These are phyloP conservation scores for Nicotiana attenuata DNA, from an alignment of 257 asterid species.

Conservation along the genomic window DNA sequence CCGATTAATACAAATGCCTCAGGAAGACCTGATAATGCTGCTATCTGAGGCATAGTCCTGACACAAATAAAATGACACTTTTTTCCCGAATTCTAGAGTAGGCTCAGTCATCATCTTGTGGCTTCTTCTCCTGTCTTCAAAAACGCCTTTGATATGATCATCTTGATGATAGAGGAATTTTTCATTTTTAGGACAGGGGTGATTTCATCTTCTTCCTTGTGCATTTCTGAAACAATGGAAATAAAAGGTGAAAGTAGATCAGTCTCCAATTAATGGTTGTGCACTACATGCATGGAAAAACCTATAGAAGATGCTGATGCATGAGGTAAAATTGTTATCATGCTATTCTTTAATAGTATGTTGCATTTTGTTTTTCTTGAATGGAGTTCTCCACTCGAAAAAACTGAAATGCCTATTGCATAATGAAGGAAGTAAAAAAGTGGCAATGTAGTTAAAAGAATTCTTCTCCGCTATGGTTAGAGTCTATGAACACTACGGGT, in stretches of 20 bases:
- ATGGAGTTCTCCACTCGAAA: no score
- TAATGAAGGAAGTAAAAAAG: no score
- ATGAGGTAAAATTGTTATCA: no score
- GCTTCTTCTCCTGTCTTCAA: conserved; percentile 22
- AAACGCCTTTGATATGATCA: conserved; percentile 16
- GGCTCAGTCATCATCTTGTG: neutral
- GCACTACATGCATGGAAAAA: conserved; percentile 19
- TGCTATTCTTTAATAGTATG: no score
- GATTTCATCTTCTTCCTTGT: conserved; percentile 1
- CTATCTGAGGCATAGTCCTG: neutral
- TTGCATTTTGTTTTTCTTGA: no score
- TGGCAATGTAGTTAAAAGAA: no score
- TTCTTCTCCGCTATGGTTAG: no score
- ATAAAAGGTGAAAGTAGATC: conserved; percentile 22
- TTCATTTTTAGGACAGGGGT: conserved; percentile 21
- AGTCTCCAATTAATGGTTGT: conserved; percentile 23
- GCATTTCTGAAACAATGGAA: conserved; percentile 16
- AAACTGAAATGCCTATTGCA: no score
- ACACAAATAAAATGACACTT: conserved; percentile 20
- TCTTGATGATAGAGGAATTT: neutral
- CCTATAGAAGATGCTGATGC: conserved; percentile 19
- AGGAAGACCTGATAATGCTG: neutral
- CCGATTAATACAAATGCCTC: conserved; percentile 23
- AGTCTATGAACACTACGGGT: no score
- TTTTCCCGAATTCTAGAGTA: neutral